Percentiles rank a stretch among this genome's conserved stretches.
phyloP scores from a whole-genome alignment of 345 rosid genomes.

The Pugionium cornutum region DNA sequence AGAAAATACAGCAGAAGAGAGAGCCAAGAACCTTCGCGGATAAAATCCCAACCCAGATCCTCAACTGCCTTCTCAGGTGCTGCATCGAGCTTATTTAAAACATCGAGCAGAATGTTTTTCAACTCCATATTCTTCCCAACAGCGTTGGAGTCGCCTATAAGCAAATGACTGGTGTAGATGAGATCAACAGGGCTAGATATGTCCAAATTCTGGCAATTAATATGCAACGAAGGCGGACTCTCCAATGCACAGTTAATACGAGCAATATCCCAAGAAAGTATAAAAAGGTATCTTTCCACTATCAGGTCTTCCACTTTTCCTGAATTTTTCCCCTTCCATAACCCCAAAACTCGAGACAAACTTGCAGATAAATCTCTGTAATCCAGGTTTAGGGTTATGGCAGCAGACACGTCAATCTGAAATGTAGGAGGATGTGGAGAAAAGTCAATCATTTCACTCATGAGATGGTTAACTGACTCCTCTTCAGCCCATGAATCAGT shows the following conservation, averaged over 20 bases:
- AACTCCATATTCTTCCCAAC: constrained; percentile 44
- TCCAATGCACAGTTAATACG: constrained; percentile 40
- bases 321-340: constrained; percentile 81
- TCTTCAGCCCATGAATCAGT: constrained; percentile 60
- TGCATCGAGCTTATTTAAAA: constrained; percentile 52
- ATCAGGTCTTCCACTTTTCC: constrained; percentile 71
- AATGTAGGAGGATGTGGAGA: constrained; percentile 59
- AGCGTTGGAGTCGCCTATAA: constrained; percentile 49
- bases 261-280: constrained; percentile 82
- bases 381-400: constrained; percentile 53
- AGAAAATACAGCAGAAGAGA: constrained; percentile 66
- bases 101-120: constrained; percentile 49
- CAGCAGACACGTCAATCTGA: constrained; percentile 50
- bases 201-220: constrained; percentile 48
- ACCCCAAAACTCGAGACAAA: constrained; percentile 64
- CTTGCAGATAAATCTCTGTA: constrained; percentile 53
- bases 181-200: constrained; percentile 49
- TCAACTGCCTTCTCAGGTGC: constrained; percentile 48
- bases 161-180: constrained; percentile 59
- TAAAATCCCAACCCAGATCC: constrained; percentile 81
- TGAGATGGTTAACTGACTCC: constrained; percentile 56
- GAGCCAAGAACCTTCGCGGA: constrained; percentile 77
- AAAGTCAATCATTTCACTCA: constrained; percentile 70
- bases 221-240: constrained; percentile 44
- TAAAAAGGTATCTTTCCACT: constrained; percentile 83